Evolutionary conservation across 768 basidiomycete genomes (phyloP), one percentile per base, ranked within the genome.

Genomic region (Cystobasidiopsis lactophilus): DNA sequence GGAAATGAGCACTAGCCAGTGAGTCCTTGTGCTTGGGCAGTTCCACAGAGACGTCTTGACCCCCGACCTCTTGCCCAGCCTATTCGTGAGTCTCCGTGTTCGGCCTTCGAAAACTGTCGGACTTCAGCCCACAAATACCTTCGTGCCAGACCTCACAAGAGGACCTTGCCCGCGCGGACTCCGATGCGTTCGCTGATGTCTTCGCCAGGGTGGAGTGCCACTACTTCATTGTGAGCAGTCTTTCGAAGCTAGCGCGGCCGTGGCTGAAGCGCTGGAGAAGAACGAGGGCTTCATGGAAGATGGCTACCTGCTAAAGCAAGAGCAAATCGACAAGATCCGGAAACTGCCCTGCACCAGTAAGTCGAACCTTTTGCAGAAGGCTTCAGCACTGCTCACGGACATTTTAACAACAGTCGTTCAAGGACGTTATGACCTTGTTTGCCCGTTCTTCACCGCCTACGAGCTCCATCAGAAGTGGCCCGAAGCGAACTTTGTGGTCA

Each of bases 211-310:
- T 66, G 37, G 66, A 55, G 48, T 52, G 85, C 61, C 85, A 89
- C 61, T 91, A 82, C 66, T 89, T 89, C 61, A 69, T 88, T 49
- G 83, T 88, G n/a, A n/a, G n/a, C n/a, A n/a, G n/a, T n/a, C n/a
- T n/a, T n/a, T n/a, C n/a, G n/a, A n/a, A n/a, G n/a, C n/a, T n/a
- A n/a, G n/a, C n/a, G n/a, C n/a, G n/a, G n/a, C n/a, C n/a, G n/a
- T n/a, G n/a, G n/a, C n/a, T 56, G 71, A 65, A 43, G 18, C 9
- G 3, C 7, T 23, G 40, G 49, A 52, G 29, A 56, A 52, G 33
- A 31, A 35, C 46, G 85, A 77, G 79, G 60, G 81, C 2, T 64
- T 82, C 2, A 78, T 88, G 77, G 72, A 82, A 21, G 81, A 86
- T 9, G 84, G 88, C 0, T 84, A 89, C 64, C 71, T 93, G 18